phyloP scores from a whole-genome alignment of 495 filamentous ascomycete genomes.

The Aspergillus asperescens region DNA sequence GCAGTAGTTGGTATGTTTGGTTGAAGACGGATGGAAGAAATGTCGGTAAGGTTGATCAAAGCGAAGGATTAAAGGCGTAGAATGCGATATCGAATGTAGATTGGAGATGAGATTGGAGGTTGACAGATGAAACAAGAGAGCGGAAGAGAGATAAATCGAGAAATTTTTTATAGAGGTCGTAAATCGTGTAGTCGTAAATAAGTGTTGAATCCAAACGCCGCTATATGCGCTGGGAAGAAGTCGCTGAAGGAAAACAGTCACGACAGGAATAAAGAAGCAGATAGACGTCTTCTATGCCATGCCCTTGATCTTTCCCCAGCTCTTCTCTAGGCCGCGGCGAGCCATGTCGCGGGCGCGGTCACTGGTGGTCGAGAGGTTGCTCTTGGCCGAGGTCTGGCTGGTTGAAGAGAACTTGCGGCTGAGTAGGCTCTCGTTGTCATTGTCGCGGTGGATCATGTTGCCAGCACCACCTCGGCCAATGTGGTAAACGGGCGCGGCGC shows the following conservation, averaged over 20 bases:
- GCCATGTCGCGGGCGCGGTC: slow-evolving; percentile 40
- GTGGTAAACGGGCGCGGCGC: slow-evolving; percentile 64
- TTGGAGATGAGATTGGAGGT: background rate
- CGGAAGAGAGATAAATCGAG: slow-evolving; percentile 12
- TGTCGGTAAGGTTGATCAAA: too few species aligned
- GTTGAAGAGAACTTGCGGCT: slow-evolving; percentile 38
- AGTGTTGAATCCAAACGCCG: slow-evolving; percentile 17
- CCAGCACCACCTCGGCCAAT: slow-evolving; percentile 87
- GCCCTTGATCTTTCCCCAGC: slow-evolving; percentile 43
- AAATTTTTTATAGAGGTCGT: slow-evolving; percentile 27
- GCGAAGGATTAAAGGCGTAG: slow-evolving; percentile 6
- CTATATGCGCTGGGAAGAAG: slow-evolving; percentile 1
- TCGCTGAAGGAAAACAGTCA: slow-evolving; percentile 3
- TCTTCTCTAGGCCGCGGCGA: slow-evolving; percentile 38
- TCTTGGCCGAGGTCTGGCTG: slow-evolving; percentile 36
- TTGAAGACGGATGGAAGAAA: background rate
- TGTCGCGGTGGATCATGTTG: slow-evolving; percentile 56
- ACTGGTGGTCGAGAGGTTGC: slow-evolving; percentile 35
- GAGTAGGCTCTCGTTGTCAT: slow-evolving; percentile 29
- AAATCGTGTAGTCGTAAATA: slow-evolving; percentile 16
- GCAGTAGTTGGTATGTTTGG: background rate
- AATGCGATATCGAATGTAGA: background rate
- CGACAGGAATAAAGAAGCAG: background rate
- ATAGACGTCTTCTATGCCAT: slow-evolving; percentile 26
- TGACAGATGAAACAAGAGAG: slow-evolving; percentile 1